Conservation (phyloP, 805 yeast genomes). For the Tetrapisispora namnaoensis region DNA sequence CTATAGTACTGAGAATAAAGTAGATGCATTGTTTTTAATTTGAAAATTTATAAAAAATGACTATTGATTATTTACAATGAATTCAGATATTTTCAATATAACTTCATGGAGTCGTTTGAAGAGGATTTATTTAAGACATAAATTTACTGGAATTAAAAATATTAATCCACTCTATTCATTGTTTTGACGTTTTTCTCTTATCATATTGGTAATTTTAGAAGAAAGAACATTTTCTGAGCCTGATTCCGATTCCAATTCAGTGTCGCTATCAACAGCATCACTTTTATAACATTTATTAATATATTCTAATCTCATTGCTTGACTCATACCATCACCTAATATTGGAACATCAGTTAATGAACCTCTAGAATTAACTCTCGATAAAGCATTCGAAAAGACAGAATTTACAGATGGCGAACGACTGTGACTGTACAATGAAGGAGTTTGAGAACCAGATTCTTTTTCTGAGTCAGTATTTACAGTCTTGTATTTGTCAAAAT, state of each 20-base stretch:
- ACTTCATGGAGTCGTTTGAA: neutral
- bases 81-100: neutral
- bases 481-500: conserved; percentile 42
- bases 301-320: conserved; percentile 1
- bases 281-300: neutral
- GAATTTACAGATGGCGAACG: conserved; percentile 24
- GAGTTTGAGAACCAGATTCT: conserved; percentile 7
- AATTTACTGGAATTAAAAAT: no score
- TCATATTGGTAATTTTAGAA: conserved; percentile 17
- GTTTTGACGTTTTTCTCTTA: conserved; percentile 21
- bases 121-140: no score
- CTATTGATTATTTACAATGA: no score
- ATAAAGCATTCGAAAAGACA: conserved; percentile 45
- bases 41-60: no score
- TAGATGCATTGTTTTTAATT: neutral
- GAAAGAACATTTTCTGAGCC: conserved; percentile 11
- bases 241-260: conserved; percentile 2
- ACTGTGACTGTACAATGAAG: conserved; percentile 12
- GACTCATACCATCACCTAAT: conserved; percentile 28
- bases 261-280: neutral
- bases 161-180: neutral
- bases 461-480: conserved; percentile 1
- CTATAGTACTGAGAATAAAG: neutral
- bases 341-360: conserved; percentile 58
- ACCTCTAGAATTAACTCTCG: conserved; percentile 51